Conservation (phyloP, 805 yeast genomes). For the Kuraishia molischiana region DNA sequence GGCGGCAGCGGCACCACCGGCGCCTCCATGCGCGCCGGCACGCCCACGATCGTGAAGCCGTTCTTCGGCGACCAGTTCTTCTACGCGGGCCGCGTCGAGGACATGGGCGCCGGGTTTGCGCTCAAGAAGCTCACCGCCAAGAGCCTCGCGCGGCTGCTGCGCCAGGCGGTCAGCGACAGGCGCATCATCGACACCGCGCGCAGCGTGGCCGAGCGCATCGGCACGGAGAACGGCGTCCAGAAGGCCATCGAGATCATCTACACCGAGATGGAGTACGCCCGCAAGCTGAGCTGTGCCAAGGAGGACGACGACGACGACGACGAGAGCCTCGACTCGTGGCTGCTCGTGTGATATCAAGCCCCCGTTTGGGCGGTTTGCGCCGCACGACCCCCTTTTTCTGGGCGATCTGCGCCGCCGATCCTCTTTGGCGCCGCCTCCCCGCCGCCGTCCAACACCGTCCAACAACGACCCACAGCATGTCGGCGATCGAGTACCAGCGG, state of each 20-base stretch:
- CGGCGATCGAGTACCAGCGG: background rate
- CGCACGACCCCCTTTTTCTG: no score
- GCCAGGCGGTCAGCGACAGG: slow-evolving; percentile 54
- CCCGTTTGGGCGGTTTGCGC: no score
- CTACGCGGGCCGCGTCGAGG: slow-evolving; percentile 81
- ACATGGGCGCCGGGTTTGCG: slow-evolving; percentile 74
- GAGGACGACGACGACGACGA: slow-evolving; percentile 5
- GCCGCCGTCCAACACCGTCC: no score
- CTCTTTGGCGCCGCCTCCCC: no score
- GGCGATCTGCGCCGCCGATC: no score
- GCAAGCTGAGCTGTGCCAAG: slow-evolving; percentile 40
- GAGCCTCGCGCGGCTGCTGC: slow-evolving; percentile 57
- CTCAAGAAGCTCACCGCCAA: slow-evolving; percentile 58
- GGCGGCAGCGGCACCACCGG: slow-evolving; percentile 98
- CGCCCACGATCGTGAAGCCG: slow-evolving; percentile 87
- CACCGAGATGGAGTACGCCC: slow-evolving; percentile 68
- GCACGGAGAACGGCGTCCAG: slow-evolving; percentile 71
- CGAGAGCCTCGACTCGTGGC: slow-evolving; percentile 5
- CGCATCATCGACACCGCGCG: slow-evolving; percentile 62
- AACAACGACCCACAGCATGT: background rate
- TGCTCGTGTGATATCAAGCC: no score
- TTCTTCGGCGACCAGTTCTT: slow-evolving; percentile 96
- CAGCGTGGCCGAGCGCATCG: slow-evolving; percentile 50
- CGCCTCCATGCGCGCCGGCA: slow-evolving; percentile 75
- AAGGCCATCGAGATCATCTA: slow-evolving; percentile 75